phyloP scores from a whole-genome alignment of 768 basidiomycete genomes.

The Clitopilus passeckerianus region DNA sequence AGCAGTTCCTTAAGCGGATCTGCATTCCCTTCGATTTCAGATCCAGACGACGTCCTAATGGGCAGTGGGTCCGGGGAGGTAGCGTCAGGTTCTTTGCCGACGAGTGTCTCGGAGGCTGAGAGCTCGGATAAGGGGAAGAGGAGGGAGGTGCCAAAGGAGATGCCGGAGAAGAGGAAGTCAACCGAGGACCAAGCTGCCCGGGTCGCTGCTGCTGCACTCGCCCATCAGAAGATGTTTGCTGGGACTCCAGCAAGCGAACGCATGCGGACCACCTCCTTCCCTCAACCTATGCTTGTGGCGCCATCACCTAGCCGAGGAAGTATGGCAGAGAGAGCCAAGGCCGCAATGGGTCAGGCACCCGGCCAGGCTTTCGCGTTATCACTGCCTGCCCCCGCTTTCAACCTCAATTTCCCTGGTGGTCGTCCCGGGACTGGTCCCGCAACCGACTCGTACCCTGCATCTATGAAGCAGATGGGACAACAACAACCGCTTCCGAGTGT shows the following conservation, averaged over 20 bases:
- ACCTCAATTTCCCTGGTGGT: background rate
- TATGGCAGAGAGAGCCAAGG: background rate
- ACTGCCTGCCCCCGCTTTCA: background rate
- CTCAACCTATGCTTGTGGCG: background rate
- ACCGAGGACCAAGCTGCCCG: background rate
- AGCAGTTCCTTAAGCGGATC: conserved; percentile 4
- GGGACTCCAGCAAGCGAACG: background rate
- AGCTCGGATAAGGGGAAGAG: background rate
- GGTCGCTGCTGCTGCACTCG: background rate
- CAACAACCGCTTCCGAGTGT: background rate
- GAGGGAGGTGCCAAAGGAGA: background rate
- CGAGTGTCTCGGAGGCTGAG: background rate
- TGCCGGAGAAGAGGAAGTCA: background rate
- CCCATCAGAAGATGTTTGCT: background rate
- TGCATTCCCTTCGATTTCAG: conserved; percentile 8
- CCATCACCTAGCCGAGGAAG: background rate
- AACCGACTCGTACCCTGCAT: background rate
- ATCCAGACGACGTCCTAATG: conserved; percentile 4
- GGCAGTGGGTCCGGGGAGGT: background rate
- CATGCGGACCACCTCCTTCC: background rate
- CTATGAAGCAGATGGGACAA: background rate
- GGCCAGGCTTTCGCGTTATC: background rate
- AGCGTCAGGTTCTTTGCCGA: background rate
- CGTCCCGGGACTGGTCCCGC: background rate
- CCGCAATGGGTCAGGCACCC: background rate